Evolutionary conservation across 805 yeast species (phyloP).

Genomic region (Saturnispora ahearnii): DNA sequence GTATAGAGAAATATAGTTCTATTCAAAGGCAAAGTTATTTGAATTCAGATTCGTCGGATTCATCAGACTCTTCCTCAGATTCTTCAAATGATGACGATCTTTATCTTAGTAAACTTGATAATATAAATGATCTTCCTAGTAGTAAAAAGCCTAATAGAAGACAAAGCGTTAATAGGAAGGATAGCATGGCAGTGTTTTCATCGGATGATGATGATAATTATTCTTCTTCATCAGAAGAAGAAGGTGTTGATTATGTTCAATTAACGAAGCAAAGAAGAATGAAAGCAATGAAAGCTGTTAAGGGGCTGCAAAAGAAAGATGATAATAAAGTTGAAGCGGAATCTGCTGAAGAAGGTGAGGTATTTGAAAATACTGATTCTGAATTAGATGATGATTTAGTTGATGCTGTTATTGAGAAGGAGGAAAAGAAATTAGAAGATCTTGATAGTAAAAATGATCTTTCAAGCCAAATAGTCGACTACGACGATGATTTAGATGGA

Average conservation of each 20-base stretch:
- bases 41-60: slow-evolving; percentile 5
- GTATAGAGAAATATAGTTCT: slow-evolving; percentile 3
- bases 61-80: slow-evolving; percentile 5
- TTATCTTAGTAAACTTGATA: slow-evolving; percentile 5
- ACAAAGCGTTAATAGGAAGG: slow-evolving; percentile 14
- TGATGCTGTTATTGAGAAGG: slow-evolving; percentile 34
- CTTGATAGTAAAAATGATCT: slow-evolving; percentile 17
- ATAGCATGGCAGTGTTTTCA: slow-evolving; percentile 3
- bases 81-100: slow-evolving; percentile 10
- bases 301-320: slow-evolving; percentile 15
- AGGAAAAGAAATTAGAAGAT: slow-evolving; percentile 29
- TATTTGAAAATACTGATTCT: slow-evolving; percentile 28
- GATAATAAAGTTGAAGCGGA: neutral
- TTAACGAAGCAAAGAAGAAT: slow-evolving; percentile 61
- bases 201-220: slow-evolving; percentile 24
- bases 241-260: slow-evolving; percentile 63
- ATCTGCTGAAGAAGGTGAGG: slow-evolving; percentile 16
- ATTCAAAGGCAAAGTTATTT: neutral
- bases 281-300: slow-evolving; percentile 41
- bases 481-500: slow-evolving; percentile 18
- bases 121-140: neutral
- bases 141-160: neutral
- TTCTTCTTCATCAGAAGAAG: slow-evolving; percentile 42
- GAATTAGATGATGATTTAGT: slow-evolving; percentile 34
- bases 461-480: slow-evolving; percentile 18